Evolutionary conservation across 208 protist genomes (phyloP).

Genomic region (Trypanosoma grayi): DNA sequence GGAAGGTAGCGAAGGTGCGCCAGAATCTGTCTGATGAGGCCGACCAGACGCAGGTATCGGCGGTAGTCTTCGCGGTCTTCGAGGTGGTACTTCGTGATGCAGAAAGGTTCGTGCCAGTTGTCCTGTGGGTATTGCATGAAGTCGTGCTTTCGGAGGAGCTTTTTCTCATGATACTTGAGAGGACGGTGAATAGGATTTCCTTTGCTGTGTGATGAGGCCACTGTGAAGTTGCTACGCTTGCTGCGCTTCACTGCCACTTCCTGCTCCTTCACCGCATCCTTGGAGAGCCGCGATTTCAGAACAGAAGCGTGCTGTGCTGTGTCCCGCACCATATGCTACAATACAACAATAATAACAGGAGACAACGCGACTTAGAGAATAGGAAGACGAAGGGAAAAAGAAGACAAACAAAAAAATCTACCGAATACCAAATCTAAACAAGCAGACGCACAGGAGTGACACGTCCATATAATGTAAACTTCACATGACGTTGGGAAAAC

Average conservation of each 20-base stretch:
- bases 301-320: conserved; percentile 49
- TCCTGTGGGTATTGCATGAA: conserved; percentile 92
- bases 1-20: conserved; percentile 88
- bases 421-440: conserved; percentile 21
- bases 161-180: conserved; percentile 89
- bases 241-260: conserved; percentile 59
- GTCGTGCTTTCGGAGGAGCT: conserved; percentile 90
- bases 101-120: conserved; percentile 91
- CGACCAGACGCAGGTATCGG: conserved; percentile 85
- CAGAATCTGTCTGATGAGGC: conserved; percentile 83
- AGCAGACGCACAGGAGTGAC: neutral
- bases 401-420: conserved; percentile 5
- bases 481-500: no score
- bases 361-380: neutral
- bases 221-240: conserved; percentile 82
- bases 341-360: neutral
- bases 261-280: conserved; percentile 48
- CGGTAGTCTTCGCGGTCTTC: conserved; percentile 92
- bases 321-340: conserved; percentile 47
- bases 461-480: no score
- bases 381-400: neutral
- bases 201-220: conserved; percentile 63
- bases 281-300: conserved; percentile 40
- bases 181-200: conserved; percentile 83
- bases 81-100: conserved; percentile 92